Base-by-base conservation (phyloP, 164 flowering plant genomes). In the Vitis riparia region DNA sequence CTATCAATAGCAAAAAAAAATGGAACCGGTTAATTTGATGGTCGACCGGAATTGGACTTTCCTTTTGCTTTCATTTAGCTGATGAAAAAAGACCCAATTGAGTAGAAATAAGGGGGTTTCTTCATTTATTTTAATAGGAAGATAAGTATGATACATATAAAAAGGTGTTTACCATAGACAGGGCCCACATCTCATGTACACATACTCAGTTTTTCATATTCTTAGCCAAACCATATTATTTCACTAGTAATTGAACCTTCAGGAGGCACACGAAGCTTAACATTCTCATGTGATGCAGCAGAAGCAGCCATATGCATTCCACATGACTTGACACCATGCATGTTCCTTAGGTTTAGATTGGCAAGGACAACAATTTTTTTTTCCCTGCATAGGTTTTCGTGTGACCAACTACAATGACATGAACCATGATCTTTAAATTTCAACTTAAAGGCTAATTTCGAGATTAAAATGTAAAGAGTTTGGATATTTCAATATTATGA, bases 251-350 rank as follows among this genome's bases (percentile, higher is more conserved):
- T 23, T n/a, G 97, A 83, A 75, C 80, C 91, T 30, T 88, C 86
- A 37, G 98, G 97, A 66, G 97, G 95, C 57, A 79, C 71, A 77
- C 92, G 97, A 79, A 92, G 94, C 85, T 94, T 95, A 49, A 94
- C 99, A 76, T 87, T 89, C 80, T 91, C 88, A 82, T 94, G 99
- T 11, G 90, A 73, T 15, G 85, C 87, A 86, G 92, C 95, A 62
- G 98, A 94, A 69, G 98, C 98, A 69, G 91, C 92, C 86, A 94
- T 68, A 72, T 92, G 91, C 99, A 92, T 94, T 59, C 98, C 99
- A 67, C 55, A 72, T 9, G 99, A 94, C 81, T 89, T 92, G 64
- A 94, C 79, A 47, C 99, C 98, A 44, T 93, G 91, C 99, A 94
- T 94, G 70, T 90, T 94, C 74, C 97, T 84, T 17, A 98, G 91